Conservation (phyloP, 257 asterid genomes). For the Salvia hispanica region DNA sequence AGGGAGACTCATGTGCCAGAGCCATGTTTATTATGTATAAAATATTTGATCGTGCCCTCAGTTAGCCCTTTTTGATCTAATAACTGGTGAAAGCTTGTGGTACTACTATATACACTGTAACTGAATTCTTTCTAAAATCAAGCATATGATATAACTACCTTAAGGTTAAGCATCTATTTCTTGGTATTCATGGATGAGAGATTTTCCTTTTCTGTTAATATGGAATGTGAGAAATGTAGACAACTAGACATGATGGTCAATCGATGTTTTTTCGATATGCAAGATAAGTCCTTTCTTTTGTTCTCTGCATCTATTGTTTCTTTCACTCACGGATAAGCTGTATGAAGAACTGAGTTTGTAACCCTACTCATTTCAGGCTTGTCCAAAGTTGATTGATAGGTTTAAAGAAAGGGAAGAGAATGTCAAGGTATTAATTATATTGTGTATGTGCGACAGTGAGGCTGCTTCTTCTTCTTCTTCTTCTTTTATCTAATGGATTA, state of each 20-base stretch:
- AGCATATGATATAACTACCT: neutral
- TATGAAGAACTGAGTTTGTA: slow-evolving; percentile 24
- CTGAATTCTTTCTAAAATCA: neutral
- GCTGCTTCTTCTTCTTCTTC: slow-evolving; percentile 6
- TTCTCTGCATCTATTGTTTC: slow-evolving; percentile 2
- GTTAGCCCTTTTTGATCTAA: neutral
- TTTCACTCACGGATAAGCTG: slow-evolving; percentile 6
- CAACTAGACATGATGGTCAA: slow-evolving; percentile 12
- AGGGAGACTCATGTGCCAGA: no score
- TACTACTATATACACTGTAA: neutral
- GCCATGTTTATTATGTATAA: neutral
- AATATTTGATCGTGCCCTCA: neutral
- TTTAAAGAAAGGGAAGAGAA: slow-evolving; percentile 99
- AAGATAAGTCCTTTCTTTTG: neutral
- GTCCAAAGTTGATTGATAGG: slow-evolving; percentile 96
- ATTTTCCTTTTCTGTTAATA: slow-evolving; percentile 7
- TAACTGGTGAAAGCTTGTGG: slow-evolving; percentile 7
- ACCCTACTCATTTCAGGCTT: slow-evolving; percentile 64
- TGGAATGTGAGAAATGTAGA: slow-evolving; percentile 10
- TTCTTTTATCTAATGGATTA: slow-evolving; percentile 25
- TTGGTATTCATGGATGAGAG: neutral
- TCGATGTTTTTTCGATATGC: slow-evolving; percentile 19
- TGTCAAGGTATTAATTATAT: slow-evolving; percentile 69
- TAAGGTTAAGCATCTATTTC: neutral
- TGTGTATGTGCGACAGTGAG: slow-evolving; percentile 4